Base-by-base conservation (phyloP, 225 moss, liverwort and hornwort genomes). In the Thuidium tamariscinum region DNA sequence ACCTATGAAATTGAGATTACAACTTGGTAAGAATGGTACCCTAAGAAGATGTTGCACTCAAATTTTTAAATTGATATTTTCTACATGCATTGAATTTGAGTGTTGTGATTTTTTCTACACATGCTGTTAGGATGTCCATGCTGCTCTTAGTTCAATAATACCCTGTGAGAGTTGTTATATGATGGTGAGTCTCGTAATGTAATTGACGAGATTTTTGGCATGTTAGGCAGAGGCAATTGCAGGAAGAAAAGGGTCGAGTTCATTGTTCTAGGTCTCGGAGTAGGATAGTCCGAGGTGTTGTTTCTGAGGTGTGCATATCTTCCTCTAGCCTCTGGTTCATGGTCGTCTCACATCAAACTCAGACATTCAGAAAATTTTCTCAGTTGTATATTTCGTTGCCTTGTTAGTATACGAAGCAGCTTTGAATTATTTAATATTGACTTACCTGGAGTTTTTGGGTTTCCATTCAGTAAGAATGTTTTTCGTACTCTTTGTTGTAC, bases 231-330 rank as follows among this genome's bases (percentile, higher is more conserved):
- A 85, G 83, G 80, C 81, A 90, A 85, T 83, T 89, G 89, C 94
- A 95, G 84, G 91, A 89, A 84, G 93, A 88, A 52, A 88, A 95
- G 77, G 91, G 81, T 59, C 89, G 92, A 88, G 93, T 98, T 84
- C 95, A 95, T 89, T 98, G 97, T 90, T 98, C 97, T 65, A 93
- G 97, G 88, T 86, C 94, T 80, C 95, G 97, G 87, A 96, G 96
- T 91, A 96, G 96, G 89, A 92, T 87, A 81, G 96, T 94, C 62
- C 93, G 92, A 81, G 60, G 82, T 73, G 89, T 96, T 73, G 78
- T 97, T 88, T 91, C 94, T 76, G 97, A 97, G 96, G 97, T 96
- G 61, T 86, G 73, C 46, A 46, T 51, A 82, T 56, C 69, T 83
- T 68, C 74, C 83, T 85, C 34, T 63, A 60, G 48, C 66, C 72